Base-by-base conservation (phyloP, 106 monocot species). In the Acanthochlamys bracteata region DNA sequence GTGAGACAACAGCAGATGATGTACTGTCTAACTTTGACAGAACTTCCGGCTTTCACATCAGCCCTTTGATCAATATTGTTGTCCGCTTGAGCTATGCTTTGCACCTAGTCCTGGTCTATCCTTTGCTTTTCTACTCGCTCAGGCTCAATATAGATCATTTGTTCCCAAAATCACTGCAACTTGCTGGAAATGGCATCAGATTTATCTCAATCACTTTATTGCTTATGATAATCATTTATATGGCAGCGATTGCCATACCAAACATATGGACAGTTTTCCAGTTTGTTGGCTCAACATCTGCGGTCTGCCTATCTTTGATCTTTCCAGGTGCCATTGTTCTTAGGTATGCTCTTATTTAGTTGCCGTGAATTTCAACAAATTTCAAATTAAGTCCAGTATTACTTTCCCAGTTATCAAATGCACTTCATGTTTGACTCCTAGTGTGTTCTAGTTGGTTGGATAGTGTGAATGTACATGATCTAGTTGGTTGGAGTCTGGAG, bases 181-280 rank as follows among this genome's bases (percentile, higher is more conserved):
- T 87, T 7, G 67, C 53, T 7, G 61, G 57, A 1, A 74, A 82
- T 25, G 58, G 53, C 17, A 42, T 47, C 33, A 69, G 95, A 41
- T 95, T 95, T 64, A 52, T 71, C 26, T 39, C 60, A 2, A 59
- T 86, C 3, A 90, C 95, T 0, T 64, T 42, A 7, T 26, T 68
- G n/a, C 64, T 96, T 57, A 59, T 82, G 71, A 78, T n/a, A 11
- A 39, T 78, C 3, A 43, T 79, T 23, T 96, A 96, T 65, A 2
- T 80, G 22, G 77, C 84, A 0, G 79, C 90, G n/a, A 84, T 96
- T 20, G 78, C 63, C 39, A 90, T 96, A n/a, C 95, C 95, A 7
- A 83, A 78, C 59, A 84, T 96, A 39, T 96, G 95, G 95, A 70
- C 75, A 0, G 39, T 90, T 53, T 96, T 96, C 45, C 90, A 96